Evolutionary conservation across 202 grass and related monocot genomes (phyloP).

Genomic region (Panicum hallii): DNA sequence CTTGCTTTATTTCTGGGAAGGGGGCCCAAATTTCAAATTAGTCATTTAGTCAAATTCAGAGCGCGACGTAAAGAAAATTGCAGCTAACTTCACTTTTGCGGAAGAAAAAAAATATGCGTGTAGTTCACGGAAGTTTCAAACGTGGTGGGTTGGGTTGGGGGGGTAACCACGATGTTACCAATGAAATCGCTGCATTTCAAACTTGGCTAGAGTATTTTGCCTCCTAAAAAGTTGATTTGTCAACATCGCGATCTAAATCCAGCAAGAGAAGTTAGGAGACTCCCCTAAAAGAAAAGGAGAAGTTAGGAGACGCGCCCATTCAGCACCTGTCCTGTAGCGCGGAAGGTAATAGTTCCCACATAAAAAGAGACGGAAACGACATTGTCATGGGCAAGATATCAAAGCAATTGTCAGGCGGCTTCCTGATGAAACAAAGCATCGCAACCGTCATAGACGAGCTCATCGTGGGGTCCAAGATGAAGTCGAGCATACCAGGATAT

Average conservation of each 20-base stretch:
- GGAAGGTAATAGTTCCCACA: not conserved
- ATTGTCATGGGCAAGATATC: not conserved
- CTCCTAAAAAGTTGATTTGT: not conserved
- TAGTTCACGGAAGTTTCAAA: too few relatives aligned
- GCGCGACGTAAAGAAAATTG: not conserved
- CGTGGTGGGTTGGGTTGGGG: too few relatives aligned
- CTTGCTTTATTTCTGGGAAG: not conserved
- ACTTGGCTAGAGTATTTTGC: not conserved
- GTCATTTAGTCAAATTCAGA: not conserved
- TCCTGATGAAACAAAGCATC: conserved; percentile 1
- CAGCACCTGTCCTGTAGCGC: not conserved
- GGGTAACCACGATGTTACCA: not conserved
- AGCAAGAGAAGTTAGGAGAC: not conserved
- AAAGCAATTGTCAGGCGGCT: not conserved
- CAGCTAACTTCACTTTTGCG: too few relatives aligned
- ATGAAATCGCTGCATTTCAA: not conserved
- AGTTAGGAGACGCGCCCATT: not conserved
- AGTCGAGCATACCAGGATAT: not conserved
- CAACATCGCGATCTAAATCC: not conserved
- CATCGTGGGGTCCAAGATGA: not conserved
- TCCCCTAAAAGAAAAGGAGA: too few relatives aligned
- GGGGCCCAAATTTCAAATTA: too few relatives aligned
- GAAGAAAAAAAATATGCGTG: too few relatives aligned
- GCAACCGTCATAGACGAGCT: not conserved
- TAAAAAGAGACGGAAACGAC: not conserved